Evolutionary conservation across 495 filamentous ascomycete genomes (phyloP).

Genomic region (Penicillium samsonianum): DNA sequence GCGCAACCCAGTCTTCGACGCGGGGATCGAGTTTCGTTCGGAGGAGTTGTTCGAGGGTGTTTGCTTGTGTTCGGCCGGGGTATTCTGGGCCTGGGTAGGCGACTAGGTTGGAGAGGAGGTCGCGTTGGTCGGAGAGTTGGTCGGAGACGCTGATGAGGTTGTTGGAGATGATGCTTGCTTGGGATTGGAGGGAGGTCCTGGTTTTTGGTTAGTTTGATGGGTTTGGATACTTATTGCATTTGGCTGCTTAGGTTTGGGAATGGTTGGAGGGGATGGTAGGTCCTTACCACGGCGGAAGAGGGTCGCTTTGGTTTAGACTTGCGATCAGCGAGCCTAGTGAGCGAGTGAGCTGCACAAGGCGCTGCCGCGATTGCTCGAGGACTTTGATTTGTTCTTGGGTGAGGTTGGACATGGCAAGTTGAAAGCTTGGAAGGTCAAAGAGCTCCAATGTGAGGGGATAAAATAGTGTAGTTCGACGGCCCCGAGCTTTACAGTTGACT

Average conservation of each 20-base stretch:
- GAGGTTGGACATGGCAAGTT: constrained; percentile 34
- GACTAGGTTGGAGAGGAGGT: constrained; percentile 61
- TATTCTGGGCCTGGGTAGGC: constrained; percentile 76
- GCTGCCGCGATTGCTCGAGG: constrained; percentile 73
- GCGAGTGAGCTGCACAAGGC: constrained; percentile 66
- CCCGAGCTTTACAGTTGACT: no score
- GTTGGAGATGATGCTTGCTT: constrained; percentile 63
- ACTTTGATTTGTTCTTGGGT: constrained; percentile 64
- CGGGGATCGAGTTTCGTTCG: constrained; percentile 80
- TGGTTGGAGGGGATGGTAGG: neutral
- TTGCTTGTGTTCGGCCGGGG: constrained; percentile 68
- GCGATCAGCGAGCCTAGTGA: constrained; percentile 63
- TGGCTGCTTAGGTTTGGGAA: neutral
- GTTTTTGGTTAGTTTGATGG: constrained; percentile 6
- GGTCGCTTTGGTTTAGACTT: constrained; percentile 54
- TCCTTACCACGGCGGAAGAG: constrained; percentile 61
- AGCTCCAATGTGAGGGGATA: constrained; percentile 7
- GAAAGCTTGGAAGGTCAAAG: constrained; percentile 9
- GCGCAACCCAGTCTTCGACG: constrained; percentile 70
- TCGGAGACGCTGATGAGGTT: constrained; percentile 62
- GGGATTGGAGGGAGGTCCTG: constrained; percentile 70
- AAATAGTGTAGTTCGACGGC: neutral
- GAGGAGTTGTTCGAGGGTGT: constrained; percentile 61
- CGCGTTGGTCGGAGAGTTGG: constrained; percentile 57
- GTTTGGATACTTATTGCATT: neutral